Conservation (phyloP, 768 basidiomycete species). For the Galerina marginata region DNA sequence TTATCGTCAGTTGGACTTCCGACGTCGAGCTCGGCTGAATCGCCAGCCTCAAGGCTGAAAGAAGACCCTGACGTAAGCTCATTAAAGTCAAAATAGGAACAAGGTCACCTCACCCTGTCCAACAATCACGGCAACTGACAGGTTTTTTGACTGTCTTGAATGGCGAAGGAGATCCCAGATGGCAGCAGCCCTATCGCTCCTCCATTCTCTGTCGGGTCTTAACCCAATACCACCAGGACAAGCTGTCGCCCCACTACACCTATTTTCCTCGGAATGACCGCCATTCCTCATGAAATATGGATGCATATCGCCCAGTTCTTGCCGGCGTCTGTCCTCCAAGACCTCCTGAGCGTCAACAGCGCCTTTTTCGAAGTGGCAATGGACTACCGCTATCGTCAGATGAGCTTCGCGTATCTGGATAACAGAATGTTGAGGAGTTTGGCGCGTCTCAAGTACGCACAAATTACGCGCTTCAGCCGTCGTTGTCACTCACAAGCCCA, state of each 20-base stretch:
- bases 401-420: slow-evolving; percentile 56
- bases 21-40: slow-evolving; percentile 3
- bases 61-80: slow-evolving; percentile 25
- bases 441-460: slow-evolving; percentile 41
- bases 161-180: slow-evolving; percentile 16
- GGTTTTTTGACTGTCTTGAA: slow-evolving; percentile 27
- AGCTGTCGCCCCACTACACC: slow-evolving; percentile 4
- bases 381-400: slow-evolving; percentile 53
- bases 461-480: background rate
- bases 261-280: slow-evolving; percentile 17
- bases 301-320: slow-evolving; percentile 39
- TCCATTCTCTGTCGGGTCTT: slow-evolving; percentile 6
- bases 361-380: slow-evolving; percentile 46
- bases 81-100: slow-evolving; percentile 31
- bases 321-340: slow-evolving; percentile 35
- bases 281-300: slow-evolving; percentile 43
- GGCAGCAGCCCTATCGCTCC: slow-evolving; percentile 8
- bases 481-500: background rate
- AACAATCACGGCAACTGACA: slow-evolving; percentile 32
- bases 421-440: slow-evolving; percentile 48
- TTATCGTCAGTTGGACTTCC: slow-evolving; percentile 2
- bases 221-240: slow-evolving; percentile 11
- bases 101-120: slow-evolving; percentile 24
- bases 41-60: slow-evolving; percentile 24
- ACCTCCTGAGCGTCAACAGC: slow-evolving; percentile 43